Base-by-base conservation (phyloP, 768 basidiomycete genomes). In the Boletus eberwhitei region DNA sequence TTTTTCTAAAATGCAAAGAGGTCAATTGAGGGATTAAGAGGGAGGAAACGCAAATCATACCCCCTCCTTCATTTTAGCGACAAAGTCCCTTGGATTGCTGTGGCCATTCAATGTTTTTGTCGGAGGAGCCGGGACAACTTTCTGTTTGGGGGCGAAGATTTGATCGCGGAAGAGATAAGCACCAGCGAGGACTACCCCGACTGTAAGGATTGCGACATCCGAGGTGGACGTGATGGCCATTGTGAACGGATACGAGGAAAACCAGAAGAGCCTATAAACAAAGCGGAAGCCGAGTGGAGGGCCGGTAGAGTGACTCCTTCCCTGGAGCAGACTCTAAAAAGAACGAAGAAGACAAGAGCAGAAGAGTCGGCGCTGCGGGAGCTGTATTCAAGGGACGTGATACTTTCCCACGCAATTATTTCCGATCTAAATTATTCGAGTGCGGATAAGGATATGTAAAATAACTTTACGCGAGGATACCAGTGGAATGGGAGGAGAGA, bases 1-100 rank as follows among this genome's bases (percentile, higher is more conserved):
- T 97, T 98, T 83, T 95, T 96, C 95, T 98, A 65, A 56, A 43
- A 38, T 41, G 52, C 6, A 24, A 31, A 19, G 34, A 17, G 24
- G 50, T 57, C 19, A 58, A 22, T 12, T 35, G 48, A 57, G 38
- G 56, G 29, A 50, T 32, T 34, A 37, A 53, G 32, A 50, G 9
- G 40, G 54, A 29, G 57, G 38, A 31, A 54, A 52, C 34, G 43
- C n/a, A 5, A 45, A 11, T 17, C 91, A 70, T 74, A 98, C 96
- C 38, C 84, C 86, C 57, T 88, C 85, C 75, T 93, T 90, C 93
- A 98, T 94, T 77, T 95, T 95, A 13, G 85, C 83, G 39, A 97
- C 81, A 67, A 97, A 97, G 71, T 98, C 93, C 41, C 95, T 78
- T n/a, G 94, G 93, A 65, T 97, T 93, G 2, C 85, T 88, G 53